Evolutionary conservation across 768 basidiomycete genomes (phyloP).

Genomic region (Mycena venus): DNA sequence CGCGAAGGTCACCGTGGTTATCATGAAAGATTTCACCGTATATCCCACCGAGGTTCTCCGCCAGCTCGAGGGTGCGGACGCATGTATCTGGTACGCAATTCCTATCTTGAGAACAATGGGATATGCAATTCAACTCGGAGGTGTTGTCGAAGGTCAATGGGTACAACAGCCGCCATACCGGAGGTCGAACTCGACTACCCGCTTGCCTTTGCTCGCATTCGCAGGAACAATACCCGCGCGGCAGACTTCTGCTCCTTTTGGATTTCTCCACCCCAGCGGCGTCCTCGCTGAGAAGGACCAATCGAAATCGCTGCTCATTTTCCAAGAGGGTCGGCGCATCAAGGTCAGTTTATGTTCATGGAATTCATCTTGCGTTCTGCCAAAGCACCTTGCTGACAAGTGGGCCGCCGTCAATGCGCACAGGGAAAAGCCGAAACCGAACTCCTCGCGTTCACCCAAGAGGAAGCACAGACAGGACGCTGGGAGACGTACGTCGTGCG

Average conservation of each 20-base stretch:
- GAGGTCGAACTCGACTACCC: constrained; percentile 28
- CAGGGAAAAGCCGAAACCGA: constrained; percentile 10
- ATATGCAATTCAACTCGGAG: no score
- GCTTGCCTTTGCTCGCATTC: constrained; percentile 7
- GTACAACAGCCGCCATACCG: constrained; percentile 1
- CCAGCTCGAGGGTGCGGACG: constrained; percentile 19
- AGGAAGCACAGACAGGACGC: background rate
- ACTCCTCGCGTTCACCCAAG: background rate
- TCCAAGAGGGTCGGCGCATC: background rate
- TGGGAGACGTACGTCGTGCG: constrained; percentile 21
- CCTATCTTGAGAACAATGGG: no score
- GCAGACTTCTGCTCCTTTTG: constrained; percentile 1
- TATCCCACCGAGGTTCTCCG: background rate
- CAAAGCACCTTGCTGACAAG: background rate
- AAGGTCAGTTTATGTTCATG: background rate
- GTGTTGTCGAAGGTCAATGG: constrained; percentile 3
- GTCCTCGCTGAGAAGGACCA: constrained; percentile 11
- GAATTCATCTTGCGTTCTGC: background rate
- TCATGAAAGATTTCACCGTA: constrained; percentile 14
- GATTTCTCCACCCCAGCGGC: constrained; percentile 14
- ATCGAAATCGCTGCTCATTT: background rate
- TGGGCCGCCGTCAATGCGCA: background rate
- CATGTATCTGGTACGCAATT: constrained; percentile 12
- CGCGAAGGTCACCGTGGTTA: background rate
- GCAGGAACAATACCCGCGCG: background rate